These are phyloP conservation scores for Silene vulgaris DNA, from an alignment of 179 eudicot genomes.

Conservation along the genomic window DNA sequence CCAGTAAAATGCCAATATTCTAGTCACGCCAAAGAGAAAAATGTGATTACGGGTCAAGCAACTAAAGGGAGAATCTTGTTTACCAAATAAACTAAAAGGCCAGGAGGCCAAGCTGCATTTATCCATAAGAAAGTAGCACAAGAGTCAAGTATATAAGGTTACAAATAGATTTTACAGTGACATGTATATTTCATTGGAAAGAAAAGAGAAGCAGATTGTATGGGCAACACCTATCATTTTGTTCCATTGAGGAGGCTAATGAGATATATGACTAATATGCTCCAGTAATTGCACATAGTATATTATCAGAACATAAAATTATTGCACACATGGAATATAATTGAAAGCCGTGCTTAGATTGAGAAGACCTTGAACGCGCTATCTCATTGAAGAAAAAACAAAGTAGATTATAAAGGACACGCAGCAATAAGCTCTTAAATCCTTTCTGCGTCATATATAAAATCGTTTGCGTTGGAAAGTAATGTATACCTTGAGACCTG, in stretches of 20 bases:
- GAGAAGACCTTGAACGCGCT: background rate
- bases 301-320: background rate
- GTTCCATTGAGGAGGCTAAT: background rate
- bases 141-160: background rate
- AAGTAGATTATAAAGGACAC: background rate
- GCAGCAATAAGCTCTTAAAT: background rate
- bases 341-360: background rate
- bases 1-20: conserved; percentile 6
- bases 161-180: background rate
- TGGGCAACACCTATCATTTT: background rate
- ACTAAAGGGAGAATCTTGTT: background rate
- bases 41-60: background rate
- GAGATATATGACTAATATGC: background rate
- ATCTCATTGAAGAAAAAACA: background rate
- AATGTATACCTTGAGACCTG: conserved; percentile 76
- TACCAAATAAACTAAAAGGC: background rate
- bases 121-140: background rate
- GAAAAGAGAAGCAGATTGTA: background rate
- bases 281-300: background rate
- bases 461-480: background rate
- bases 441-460: background rate
- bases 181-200: background rate
- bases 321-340: background rate
- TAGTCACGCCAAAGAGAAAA: background rate
- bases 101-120: background rate